Percentiles rank a stretch among this genome's conserved stretches.
These are phyloP conservation scores for Xerocomus brunneocitrinus DNA, from an alignment of 768 basidiomycete species.

Conservation along the genomic window DNA sequence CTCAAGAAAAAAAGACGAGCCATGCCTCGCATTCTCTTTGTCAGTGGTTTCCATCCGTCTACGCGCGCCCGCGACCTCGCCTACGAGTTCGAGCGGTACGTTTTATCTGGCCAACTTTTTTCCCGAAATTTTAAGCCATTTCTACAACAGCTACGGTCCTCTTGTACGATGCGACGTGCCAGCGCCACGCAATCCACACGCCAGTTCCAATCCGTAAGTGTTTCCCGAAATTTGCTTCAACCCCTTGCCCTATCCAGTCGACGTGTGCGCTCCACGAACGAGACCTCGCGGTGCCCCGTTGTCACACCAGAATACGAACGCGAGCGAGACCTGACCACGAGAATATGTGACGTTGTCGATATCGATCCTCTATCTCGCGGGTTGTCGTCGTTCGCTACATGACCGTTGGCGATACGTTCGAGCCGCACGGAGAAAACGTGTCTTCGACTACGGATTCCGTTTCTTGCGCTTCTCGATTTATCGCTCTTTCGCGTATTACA, in stretches of 20 bases:
- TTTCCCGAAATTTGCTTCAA: conserved; percentile 20
- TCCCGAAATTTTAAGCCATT: conserved; percentile 3
- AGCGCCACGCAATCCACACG: conserved; percentile 74
- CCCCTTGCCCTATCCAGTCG: conserved; percentile 36
- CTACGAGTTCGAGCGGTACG: conserved; percentile 81
- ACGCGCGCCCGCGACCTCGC: conserved; percentile 83
- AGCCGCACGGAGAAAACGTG: conserved; percentile 27
- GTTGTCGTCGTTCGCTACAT: conserved; percentile 25
- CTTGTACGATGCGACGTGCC: conserved; percentile 88
- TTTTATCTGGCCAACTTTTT: conserved; percentile 1
- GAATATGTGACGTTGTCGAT: conserved; percentile 24
- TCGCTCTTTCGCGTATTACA: conserved; percentile 36
- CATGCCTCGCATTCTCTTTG: conserved; percentile 84
- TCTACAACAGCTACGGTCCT: conserved; percentile 63
- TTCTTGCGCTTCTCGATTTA: conserved; percentile 26
- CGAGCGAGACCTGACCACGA: conserved; percentile 24
- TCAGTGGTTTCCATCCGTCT: conserved; percentile 79
- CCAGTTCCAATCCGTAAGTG: conserved; percentile 80
- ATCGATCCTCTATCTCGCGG: conserved; percentile 28
- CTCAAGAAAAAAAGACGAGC: conserved; percentile 8
- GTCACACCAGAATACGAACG: conserved; percentile 25
- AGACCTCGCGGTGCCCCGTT: conserved; percentile 22
- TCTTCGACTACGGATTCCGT: conserved; percentile 22
- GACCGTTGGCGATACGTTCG: conserved; percentile 23
- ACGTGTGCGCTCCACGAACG: conserved; percentile 33